Percentiles rank a stretch among this genome's conserved stretches.
These are phyloP conservation scores for Saksenaea oblongispora DNA, from an alignment of 371 early-diverging fungal genomes.

Conservation along the genomic window DNA sequence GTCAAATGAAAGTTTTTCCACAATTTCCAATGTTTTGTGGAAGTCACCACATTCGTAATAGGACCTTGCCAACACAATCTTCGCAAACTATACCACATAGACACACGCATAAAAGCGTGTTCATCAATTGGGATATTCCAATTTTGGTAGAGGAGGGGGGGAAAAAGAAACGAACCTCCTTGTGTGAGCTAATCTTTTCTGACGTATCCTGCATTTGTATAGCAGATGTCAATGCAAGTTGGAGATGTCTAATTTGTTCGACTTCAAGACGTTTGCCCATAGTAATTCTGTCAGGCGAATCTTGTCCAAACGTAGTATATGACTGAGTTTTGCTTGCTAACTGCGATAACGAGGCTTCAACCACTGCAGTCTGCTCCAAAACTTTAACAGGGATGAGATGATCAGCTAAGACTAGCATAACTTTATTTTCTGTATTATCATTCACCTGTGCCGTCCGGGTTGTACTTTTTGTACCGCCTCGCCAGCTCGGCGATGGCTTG, in stretches of 20 bases:
- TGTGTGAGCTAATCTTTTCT: constrained; percentile 35
- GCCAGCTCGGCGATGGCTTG: constrained; percentile 60
- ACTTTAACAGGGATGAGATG: constrained; percentile 23
- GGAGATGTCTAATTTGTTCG: constrained; percentile 26
- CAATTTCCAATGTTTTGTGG: constrained; percentile 29
- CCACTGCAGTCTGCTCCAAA: constrained; percentile 47
- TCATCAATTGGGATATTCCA: neutral
- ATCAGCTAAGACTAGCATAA: neutral
- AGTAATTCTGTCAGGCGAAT: constrained; percentile 30
- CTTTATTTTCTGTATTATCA: constrained; percentile 9
- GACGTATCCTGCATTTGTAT: constrained; percentile 16
- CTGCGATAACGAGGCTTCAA: constrained; percentile 39
- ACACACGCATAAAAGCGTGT: neutral
- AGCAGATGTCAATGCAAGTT: constrained; percentile 23
- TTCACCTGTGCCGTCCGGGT: constrained; percentile 63
- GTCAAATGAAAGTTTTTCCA: constrained; percentile 28
- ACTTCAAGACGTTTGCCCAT: constrained; percentile 26
- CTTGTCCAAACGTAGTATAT: constrained; percentile 14
- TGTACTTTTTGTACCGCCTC: constrained; percentile 64
- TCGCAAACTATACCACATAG: constrained; percentile 34
- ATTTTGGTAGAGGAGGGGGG: neutral
- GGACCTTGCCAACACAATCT: constrained; percentile 42
- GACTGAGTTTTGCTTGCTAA: constrained; percentile 2
- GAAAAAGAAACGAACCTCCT: neutral
- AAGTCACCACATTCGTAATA: constrained; percentile 40